Evolutionary conservation across 208 protist genomes (phyloP), one percentile per base, ranked within the genome.

Genomic region (Leishmania tarentolae): DNA sequence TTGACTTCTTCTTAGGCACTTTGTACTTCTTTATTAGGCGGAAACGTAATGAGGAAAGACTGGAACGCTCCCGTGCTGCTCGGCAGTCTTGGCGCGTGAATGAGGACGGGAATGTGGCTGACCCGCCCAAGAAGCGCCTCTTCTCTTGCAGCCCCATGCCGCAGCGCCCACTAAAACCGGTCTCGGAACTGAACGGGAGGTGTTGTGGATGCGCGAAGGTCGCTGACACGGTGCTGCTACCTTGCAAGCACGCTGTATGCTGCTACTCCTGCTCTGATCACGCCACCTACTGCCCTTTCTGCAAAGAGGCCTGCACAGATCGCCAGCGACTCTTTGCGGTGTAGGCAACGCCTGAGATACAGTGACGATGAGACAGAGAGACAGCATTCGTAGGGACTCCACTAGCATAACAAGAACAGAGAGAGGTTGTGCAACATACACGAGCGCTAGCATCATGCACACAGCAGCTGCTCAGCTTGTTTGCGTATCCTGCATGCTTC

Each of bases 241-340:
- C 88, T 44, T 92, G 88, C 82, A 82, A 81, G 52, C 88, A 92
- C 70, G 88, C 87, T 40, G 86, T 90, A 11, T 92, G 88, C 79
- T 92, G 88, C 83, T 84, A 61, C 63, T 69, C 74, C 28, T 92
- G 88, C 56, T 87, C 82, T 0, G 84, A 81, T 13, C 82, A 83
- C 31, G 88, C 88, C 19, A 82, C 82, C 2, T 83, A 82, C 72
- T 92, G 88, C 73, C 88, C 88, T 0, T 87, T 90, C 66, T 92
- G 88, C 85, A 88, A 92, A 24, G 75, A 63, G 9, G 75, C 72
- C 11, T 88, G 77, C 65, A 79, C 78, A 0, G 88, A 83, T 46
- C 76, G 81, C 28, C 88, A 87, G 59, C 72, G 84, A 13, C 70
- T 90, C 6, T 90, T 90, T 78, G 74, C 78, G 1, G 87, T 87